These are phyloP conservation scores for Nyctanthes arbortristis DNA, from an alignment of 257 asterid genomes.

Conservation along the genomic window DNA sequence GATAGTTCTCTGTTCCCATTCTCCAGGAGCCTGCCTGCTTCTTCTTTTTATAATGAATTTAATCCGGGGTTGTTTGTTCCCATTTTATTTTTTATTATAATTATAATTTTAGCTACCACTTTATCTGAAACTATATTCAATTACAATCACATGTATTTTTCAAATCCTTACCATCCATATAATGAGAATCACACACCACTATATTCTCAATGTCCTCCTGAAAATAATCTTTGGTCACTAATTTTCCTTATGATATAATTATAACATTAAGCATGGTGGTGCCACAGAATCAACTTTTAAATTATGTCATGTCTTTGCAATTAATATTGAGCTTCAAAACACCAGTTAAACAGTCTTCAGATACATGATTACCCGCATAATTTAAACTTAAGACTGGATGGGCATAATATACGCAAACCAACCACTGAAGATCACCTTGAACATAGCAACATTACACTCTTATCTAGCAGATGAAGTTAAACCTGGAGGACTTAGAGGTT, in stretches of 20 bases:
- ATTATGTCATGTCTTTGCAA: background rate
- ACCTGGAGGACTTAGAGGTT: slow-evolving; percentile 57
- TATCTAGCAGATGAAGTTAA: slow-evolving; percentile 14
- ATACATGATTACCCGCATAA: background rate
- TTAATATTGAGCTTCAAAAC: background rate
- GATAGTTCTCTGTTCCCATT: background rate
- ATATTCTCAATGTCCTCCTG: no score
- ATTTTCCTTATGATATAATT: background rate
- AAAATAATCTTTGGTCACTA: no score
- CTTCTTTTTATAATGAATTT: no score
- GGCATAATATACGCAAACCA: background rate
- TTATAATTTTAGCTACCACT: no score
- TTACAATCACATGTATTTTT: no score
- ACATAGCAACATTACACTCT: background rate
- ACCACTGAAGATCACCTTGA: background rate
- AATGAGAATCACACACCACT: no score
- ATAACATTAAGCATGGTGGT: background rate
- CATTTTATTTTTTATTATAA: no score
- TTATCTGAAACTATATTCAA: no score
- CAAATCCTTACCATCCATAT: no score
- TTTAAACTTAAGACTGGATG: background rate
- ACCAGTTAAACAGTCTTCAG: background rate
- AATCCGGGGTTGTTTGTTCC: no score
- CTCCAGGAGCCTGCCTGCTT: no score
- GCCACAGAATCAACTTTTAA: background rate